These are phyloP conservation scores for Royoungia palumana DNA, from an alignment of 768 basidiomycete genomes.

Conservation along the genomic window DNA sequence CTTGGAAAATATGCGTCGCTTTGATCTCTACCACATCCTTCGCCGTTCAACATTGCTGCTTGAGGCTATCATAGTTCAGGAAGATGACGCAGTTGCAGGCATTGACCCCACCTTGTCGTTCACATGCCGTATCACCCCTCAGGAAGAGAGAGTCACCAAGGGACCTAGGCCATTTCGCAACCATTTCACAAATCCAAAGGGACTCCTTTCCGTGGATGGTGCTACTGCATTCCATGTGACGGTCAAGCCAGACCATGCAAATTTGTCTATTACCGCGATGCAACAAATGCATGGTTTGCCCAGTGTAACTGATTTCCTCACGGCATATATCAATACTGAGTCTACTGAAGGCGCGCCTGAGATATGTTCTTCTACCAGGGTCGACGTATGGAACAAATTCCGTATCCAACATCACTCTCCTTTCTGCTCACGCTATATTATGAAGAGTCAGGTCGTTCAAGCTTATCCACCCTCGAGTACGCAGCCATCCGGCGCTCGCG, in stretches of 20 bases:
- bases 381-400: neutral
- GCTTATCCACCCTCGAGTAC: neutral
- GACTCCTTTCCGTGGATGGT: neutral
- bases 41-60: fast-evolving
- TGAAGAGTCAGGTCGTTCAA: neutral
- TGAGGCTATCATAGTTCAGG: neutral
- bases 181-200: neutral
- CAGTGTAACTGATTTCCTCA: too few species aligned
- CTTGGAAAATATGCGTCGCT: constrained; percentile 3
- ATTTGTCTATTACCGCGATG: neutral
- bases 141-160: neutral
- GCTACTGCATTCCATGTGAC: neutral
- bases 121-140: neutral
- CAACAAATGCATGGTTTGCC: neutral
- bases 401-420: neutral
- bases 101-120: neutral
- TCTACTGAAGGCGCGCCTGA: too few species aligned
- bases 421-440: neutral
- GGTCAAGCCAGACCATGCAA: neutral
- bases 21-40: constrained; percentile 2
- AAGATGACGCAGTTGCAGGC: neutral
- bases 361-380: too few species aligned
- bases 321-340: too few species aligned
- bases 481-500: neutral
- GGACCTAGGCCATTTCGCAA: neutral